A percentile compares a stretch with the other conserved stretches of the same genome.
Conservation (phyloP, 345 rosid species). For the Melaleuca quinquenervia region DNA sequence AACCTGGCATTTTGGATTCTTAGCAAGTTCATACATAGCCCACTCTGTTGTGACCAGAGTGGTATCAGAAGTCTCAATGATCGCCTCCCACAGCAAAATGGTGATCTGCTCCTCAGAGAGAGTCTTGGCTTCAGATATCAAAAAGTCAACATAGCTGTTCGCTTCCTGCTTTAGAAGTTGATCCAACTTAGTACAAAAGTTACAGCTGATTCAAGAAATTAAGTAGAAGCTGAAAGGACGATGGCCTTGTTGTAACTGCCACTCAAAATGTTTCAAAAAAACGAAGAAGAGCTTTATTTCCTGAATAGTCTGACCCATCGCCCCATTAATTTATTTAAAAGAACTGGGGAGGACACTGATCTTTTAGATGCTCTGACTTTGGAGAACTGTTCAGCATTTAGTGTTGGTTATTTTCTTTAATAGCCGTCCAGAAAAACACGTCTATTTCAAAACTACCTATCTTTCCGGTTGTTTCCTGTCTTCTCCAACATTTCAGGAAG, state of each 20-base stretch:
- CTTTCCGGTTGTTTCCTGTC: background rate
- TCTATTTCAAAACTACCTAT: background rate
- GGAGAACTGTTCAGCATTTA: background rate
- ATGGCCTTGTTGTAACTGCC: background rate
- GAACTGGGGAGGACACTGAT: no score
- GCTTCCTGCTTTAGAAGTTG: slow-evolving; percentile 24
- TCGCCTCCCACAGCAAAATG: slow-evolving; percentile 65
- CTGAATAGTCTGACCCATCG: no score
- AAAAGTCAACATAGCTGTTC: slow-evolving; percentile 46
- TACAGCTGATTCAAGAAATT: background rate
- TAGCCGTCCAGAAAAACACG: background rate
- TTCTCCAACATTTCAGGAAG: background rate
- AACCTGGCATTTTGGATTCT: slow-evolving; percentile 49
- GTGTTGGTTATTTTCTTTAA: background rate
- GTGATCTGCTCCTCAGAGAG: slow-evolving; percentile 53
- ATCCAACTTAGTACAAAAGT: background rate
- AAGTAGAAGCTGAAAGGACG: background rate
- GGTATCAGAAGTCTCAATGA: slow-evolving; percentile 68
- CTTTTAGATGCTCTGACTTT: no score
- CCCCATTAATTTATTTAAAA: no score
- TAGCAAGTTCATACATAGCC: slow-evolving; percentile 85
- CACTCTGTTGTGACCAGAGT: slow-evolving; percentile 81
- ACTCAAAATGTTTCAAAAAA: background rate
- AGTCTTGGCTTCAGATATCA: slow-evolving; percentile 47
- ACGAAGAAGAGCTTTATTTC: no score